Base-by-base conservation (phyloP, 768 basidiomycete species). In the Porphyrellus cyaneotinctus region DNA sequence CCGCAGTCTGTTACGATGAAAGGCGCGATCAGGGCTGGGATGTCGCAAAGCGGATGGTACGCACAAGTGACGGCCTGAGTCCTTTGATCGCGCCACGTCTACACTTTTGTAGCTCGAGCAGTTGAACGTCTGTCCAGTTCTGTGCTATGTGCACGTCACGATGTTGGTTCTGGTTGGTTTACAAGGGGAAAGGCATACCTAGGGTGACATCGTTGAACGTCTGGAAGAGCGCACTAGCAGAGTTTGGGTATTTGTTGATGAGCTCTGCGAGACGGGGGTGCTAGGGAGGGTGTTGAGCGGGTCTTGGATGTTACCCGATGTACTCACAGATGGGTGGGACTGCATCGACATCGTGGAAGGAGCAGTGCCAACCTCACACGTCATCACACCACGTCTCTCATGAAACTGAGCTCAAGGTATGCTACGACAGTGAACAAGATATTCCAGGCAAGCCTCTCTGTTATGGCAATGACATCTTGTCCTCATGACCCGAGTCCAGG, bases 131-230 rank as follows among this genome's bases (percentile, higher is more conserved):
- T 8, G 70, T 71, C 89, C 89, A 92, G 69, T 81, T 75, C 61
- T 92, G 89, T 8, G 82, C 88, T 91, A 35, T 14, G 45, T 24
- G 55, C 35, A n/a, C 18, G 17, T n/a, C 11, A 22, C 23, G 46
- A 20, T 20, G 44, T 46, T 54, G 20, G 15, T 38, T 47, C 42
- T n/a, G 15, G 24, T 22, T 36, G 23, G 24, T 37, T 17, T 33
- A 43, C 10, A 15, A 42, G 28, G 31, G 43, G n/a, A 30, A 39
- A 17, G 18, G 53, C 70, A 47, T 47, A 86, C 88, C 80, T 20
- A 81, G 78, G 7, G 79, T 66, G 28, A 91, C 67, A 53, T 91
- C 88, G 64, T 90, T 90, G 70, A 85, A 89, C 1, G 83, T 76
- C 66, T 90, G 88, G 63, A 89, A 87, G 10, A 90, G 68, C 22